Evolutionary conservation across 768 basidiomycete species (phyloP).

Genomic region (Pleurotus cornucopiae): DNA sequence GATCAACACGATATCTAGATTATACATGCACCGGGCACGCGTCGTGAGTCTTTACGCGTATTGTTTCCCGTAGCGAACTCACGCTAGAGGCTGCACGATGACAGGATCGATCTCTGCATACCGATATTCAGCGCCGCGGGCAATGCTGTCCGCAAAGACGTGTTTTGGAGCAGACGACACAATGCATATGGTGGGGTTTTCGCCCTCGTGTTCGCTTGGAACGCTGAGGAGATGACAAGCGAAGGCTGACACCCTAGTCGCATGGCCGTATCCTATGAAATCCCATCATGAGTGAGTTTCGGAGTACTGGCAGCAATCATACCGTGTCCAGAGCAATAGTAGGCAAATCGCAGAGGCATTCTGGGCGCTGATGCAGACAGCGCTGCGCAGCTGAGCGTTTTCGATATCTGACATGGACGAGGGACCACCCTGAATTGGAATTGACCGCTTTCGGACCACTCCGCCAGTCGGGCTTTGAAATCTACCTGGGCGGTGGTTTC

Average conservation of each 20-base stretch:
- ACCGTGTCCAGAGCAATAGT: constrained; percentile 80
- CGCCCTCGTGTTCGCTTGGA: constrained; percentile 14
- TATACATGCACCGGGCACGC: too few relatives aligned
- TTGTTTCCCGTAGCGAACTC: constrained; percentile 20
- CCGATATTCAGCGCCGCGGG: constrained; percentile 61
- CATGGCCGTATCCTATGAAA: constrained; percentile 70
- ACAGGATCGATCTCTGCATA: constrained; percentile 75
- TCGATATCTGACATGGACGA: too few relatives aligned
- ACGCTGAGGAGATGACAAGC: constrained; percentile 53
- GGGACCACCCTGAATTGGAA: too few relatives aligned
- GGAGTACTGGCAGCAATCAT: constrained; percentile 14
- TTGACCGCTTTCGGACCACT: too few relatives aligned
- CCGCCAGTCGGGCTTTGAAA: too few relatives aligned
- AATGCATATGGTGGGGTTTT: constrained; percentile 51
- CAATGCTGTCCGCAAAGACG: constrained; percentile 64
- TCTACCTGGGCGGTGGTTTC: too few relatives aligned
- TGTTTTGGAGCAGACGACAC: constrained; percentile 72
- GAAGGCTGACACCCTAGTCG: constrained; percentile 77
- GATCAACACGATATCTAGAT: constrained; percentile 66
- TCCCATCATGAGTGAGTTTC: background rate
- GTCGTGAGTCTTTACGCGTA: too few relatives aligned
- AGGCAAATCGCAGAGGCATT: constrained; percentile 40
- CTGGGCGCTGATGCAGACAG: background rate
- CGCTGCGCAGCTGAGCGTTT: too few relatives aligned
- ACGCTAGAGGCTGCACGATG: constrained; percentile 79